These are phyloP conservation scores for Fusarium albidum DNA, from an alignment of 2,329 filamentous ascomycete species.

Conservation along the genomic window DNA sequence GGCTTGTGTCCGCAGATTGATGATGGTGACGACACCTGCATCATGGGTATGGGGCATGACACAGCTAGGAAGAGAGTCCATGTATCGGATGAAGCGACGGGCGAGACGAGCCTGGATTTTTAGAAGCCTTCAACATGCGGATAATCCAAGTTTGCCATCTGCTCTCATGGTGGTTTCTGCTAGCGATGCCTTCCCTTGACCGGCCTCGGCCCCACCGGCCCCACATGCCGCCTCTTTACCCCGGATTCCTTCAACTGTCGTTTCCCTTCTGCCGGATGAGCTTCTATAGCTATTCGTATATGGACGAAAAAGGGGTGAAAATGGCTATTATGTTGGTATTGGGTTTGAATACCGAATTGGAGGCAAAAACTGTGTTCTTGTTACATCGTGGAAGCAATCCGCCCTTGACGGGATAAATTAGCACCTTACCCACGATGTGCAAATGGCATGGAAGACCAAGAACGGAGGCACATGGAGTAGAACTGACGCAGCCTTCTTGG, in stretches of 20 bases:
- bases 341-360: too few relatives aligned
- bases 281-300: neutral
- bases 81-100: neutral
- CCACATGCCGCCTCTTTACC: too few relatives aligned
- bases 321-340: too few relatives aligned
- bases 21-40: neutral
- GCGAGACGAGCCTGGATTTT: neutral
- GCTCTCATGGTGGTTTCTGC: too few relatives aligned
- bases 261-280: neutral
- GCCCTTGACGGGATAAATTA: too few relatives aligned
- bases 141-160: neutral
- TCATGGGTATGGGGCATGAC: too few relatives aligned
- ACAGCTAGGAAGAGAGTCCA: conserved; percentile 1
- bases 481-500: too few relatives aligned
- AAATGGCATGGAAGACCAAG: conserved; percentile 19
- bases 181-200: too few relatives aligned
- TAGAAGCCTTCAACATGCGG: conserved; percentile 18
- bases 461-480: conserved; percentile 12
- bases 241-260: neutral
- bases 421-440: too few relatives aligned
- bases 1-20: neutral
- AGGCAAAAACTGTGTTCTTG: too few relatives aligned
- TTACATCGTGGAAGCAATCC: too few relatives aligned
- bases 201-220: too few relatives aligned
- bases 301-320: neutral